Evolutionary conservation across 75 land plant genomes (phyloP).

Genomic region (Pseudotsuga menziesii): DNA sequence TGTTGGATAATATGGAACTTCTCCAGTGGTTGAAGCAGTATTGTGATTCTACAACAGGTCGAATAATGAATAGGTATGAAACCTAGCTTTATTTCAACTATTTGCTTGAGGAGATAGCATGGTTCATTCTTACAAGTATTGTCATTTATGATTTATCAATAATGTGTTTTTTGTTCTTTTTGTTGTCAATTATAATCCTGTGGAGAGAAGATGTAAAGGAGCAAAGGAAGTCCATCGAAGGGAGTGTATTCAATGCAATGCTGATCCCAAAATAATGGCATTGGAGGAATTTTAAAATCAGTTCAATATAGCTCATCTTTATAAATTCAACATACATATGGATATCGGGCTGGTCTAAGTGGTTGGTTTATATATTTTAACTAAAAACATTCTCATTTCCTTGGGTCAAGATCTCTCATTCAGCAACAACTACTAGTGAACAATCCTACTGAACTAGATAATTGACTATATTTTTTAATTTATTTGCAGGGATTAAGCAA

Average conservation of each 20-base stretch:
- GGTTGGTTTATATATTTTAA: slow-evolving; percentile 7
- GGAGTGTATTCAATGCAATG: slow-evolving; percentile 17
- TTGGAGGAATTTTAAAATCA: slow-evolving; percentile 24
- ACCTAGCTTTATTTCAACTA: neutral
- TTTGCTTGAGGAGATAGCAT: neutral
- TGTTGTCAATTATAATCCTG: slow-evolving; percentile 59
- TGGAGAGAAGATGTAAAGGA: slow-evolving; percentile 65
- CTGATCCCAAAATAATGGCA: slow-evolving; percentile 1
- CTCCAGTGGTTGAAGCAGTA: slow-evolving; percentile 78
- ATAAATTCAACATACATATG: slow-evolving; percentile 19
- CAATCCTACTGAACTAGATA: neutral
- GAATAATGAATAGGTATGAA: slow-evolving; percentile 42
- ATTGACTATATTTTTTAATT: neutral
- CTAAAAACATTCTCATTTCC: neutral
- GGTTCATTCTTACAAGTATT: neutral
- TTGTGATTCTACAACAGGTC: slow-evolving; percentile 69
- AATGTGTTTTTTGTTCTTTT: neutral
- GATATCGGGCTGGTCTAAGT: neutral
- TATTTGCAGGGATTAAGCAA: slow-evolving; percentile 25
- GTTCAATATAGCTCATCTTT: slow-evolving; percentile 27
- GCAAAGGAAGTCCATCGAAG: slow-evolving; percentile 33
- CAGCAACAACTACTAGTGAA: neutral
- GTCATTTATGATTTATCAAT: neutral
- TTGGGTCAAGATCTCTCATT: neutral
- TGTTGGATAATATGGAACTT: slow-evolving; percentile 73